These are phyloP conservation scores for Fusarium sulawesiense DNA, from an alignment of 2,329 filamentous ascomycete species.

Conservation along the genomic window DNA sequence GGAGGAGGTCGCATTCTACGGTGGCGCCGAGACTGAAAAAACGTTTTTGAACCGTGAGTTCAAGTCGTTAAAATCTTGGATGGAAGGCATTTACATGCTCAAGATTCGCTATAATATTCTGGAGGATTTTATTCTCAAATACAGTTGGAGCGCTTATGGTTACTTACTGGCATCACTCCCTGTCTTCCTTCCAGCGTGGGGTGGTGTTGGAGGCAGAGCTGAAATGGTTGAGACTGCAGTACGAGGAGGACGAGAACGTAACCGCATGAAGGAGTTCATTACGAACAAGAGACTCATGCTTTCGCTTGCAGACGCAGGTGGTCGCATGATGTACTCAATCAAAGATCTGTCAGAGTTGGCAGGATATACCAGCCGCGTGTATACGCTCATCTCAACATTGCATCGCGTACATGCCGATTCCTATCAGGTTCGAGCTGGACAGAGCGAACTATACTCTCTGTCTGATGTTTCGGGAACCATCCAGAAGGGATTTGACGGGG, in stretches of 20 bases:
- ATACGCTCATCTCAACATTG: constrained; percentile 92
- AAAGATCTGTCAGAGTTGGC: constrained; percentile 97
- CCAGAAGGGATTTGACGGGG: constrained; percentile 94
- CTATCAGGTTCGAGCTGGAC: constrained; percentile 76
- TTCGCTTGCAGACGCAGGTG: constrained; percentile 93
- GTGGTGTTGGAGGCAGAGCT: constrained; percentile 79
- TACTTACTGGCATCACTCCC: constrained; percentile 94
- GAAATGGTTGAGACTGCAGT: constrained; percentile 68
- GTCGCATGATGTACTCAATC: constrained; percentile 99
- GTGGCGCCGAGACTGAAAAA: constrained; percentile 94
- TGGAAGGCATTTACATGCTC: constrained; percentile 97
- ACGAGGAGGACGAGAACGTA: constrained; percentile 74
- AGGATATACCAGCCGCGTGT: constrained; percentile 95
- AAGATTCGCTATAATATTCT: constrained; percentile 99
- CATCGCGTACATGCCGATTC: constrained; percentile 93
- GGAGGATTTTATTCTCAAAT: constrained; percentile 97
- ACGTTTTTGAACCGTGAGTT: constrained; percentile 92
- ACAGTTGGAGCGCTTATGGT: constrained; percentile 97
- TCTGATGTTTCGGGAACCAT: constrained; percentile 93
- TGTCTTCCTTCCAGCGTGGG: constrained; percentile 94
- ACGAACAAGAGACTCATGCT: constrained; percentile 99
- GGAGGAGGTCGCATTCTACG: constrained; percentile 97
- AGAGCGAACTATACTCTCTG: constrained; percentile 86
- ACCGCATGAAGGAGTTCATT: constrained; percentile 98
- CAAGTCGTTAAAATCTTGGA: constrained; percentile 92